Conservation (phyloP, 176 grass and related monocot genomes). For the Eleusine coracana region DNA sequence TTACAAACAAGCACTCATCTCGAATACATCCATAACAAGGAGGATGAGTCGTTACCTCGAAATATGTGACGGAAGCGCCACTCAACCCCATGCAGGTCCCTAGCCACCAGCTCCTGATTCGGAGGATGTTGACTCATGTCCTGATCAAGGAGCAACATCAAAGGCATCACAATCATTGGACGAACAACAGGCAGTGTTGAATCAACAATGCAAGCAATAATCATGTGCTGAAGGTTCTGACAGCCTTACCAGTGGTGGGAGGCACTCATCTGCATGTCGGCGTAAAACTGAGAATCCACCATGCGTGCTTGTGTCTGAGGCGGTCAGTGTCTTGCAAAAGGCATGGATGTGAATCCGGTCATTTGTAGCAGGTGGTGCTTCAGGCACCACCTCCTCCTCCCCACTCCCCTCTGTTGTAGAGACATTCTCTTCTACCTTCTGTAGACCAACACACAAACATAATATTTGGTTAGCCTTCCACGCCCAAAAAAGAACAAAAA, state of each 20-base stretch:
- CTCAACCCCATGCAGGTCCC: slow-evolving; percentile 78
- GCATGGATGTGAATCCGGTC: slow-evolving; percentile 60
- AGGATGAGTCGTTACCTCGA: slow-evolving; percentile 59
- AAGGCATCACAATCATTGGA: slow-evolving; percentile 19
- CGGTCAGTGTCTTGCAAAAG: slow-evolving; percentile 95
- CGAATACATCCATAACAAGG: slow-evolving; percentile 10
- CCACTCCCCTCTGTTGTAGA: slow-evolving; percentile 37
- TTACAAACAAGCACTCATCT: slow-evolving; percentile 11
- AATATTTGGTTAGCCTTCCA: not conserved
- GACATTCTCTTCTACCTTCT: slow-evolving; percentile 63
- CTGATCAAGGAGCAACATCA: slow-evolving; percentile 50
- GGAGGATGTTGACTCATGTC: slow-evolving; percentile 92
- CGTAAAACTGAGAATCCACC: slow-evolving; percentile 91
- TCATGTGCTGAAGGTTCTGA: slow-evolving; percentile 17
- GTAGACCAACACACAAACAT: slow-evolving; percentile 17
- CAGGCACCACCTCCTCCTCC: slow-evolving; percentile 49
- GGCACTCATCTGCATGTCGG: slow-evolving; percentile 88
- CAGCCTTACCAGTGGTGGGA: slow-evolving; percentile 71
- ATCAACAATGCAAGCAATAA: slow-evolving; percentile 6
- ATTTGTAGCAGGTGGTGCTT: slow-evolving; percentile 16
- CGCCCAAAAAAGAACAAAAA: slow-evolving; percentile 7
- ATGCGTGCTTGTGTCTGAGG: slow-evolving; percentile 91
- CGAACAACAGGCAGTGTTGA: not conserved
- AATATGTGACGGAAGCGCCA: slow-evolving; percentile 98
- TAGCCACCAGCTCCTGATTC: slow-evolving; percentile 80